Evolutionary conservation across 2,329 filamentous ascomycete genomes (phyloP).

Genomic region (Aphanoascus verrucosus): DNA sequence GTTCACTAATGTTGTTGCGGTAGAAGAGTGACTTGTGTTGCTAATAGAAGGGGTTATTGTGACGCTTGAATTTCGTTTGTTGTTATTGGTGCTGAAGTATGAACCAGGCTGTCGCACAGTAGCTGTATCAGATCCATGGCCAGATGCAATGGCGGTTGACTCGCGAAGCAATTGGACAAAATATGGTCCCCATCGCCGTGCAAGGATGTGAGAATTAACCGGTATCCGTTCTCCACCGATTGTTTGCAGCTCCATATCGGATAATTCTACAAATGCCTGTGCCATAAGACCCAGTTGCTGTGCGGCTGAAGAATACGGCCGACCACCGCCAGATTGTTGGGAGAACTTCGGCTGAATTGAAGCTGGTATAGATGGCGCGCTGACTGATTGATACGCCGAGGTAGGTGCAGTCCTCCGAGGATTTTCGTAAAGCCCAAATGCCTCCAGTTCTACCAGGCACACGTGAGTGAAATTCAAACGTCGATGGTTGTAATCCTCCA

Average conservation of each 20-base stretch:
- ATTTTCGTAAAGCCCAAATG: slow-evolving; percentile 95
- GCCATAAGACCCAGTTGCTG: slow-evolving; percentile 78
- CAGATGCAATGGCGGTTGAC: slow-evolving; percentile 57
- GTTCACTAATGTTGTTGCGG: slow-evolving; percentile 32
- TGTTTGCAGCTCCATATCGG: slow-evolving; percentile 94
- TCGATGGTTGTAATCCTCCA: slow-evolving; percentile 96
- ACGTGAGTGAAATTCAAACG: slow-evolving; percentile 96
- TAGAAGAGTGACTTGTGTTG: slow-evolving; percentile 33
- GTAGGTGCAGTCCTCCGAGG: slow-evolving; percentile 67
- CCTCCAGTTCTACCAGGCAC: slow-evolving; percentile 92
- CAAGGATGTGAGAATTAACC: slow-evolving; percentile 81
- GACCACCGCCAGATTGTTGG: slow-evolving; percentile 58
- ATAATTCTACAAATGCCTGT: slow-evolving; percentile 67
- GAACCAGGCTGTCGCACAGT: slow-evolving; percentile 53
- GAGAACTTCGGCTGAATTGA: slow-evolving; percentile 41
- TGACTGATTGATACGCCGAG: slow-evolving; percentile 76
- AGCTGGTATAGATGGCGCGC: slow-evolving; percentile 54
- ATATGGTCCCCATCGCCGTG: slow-evolving; percentile 85
- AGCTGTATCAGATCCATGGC: slow-evolving; percentile 58
- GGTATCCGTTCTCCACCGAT: slow-evolving; percentile 84
- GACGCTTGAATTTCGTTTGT: slow-evolving; percentile 66
- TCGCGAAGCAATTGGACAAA: slow-evolving; percentile 87
- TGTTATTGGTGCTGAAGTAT: slow-evolving; percentile 36
- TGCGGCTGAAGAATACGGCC: slow-evolving; percentile 63
- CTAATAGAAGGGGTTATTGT: slow-evolving; percentile 61